Conservation (phyloP, 352 stramenopile genomes). For the Globisporangium solare region DNA sequence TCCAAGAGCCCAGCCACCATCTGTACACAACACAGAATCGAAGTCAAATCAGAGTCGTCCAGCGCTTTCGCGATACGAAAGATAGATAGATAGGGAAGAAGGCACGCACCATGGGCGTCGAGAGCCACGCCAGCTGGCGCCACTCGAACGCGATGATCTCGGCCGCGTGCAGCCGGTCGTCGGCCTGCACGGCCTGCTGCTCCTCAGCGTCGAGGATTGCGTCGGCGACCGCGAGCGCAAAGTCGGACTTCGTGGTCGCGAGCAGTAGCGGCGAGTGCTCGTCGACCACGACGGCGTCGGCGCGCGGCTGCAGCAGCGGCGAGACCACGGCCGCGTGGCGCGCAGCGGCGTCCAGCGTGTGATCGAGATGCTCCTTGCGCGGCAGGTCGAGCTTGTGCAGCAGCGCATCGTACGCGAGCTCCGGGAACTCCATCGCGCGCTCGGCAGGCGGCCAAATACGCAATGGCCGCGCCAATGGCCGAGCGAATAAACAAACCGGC, state of each 20-base stretch:
- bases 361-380: conserved; percentile 19
- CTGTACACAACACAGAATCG: conserved; percentile 3
- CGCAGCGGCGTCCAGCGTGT: conserved; percentile 17
- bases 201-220: conserved; percentile 22
- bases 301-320: background rate
- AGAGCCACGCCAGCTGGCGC: conserved; percentile 13
- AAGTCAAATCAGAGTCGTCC: background rate
- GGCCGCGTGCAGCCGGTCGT: conserved; percentile 15
- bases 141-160: conserved; percentile 18
- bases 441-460: too few relatives aligned
- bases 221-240: conserved; percentile 18
- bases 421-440: conserved; percentile 23
- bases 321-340: conserved; percentile 10
- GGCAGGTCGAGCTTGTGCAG: conserved; percentile 30
- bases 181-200: conserved; percentile 17
- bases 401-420: conserved; percentile 21
- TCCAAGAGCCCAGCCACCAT: conserved; percentile 33
- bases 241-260: conserved; percentile 1
- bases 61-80: background rate
- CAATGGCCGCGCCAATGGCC: background rate
- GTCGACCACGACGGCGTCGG: conserved; percentile 1
- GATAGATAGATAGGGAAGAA: too few relatives aligned
- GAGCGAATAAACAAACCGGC: background rate
- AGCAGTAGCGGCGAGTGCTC: conserved; percentile 27
- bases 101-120: conserved; percentile 14